Evolutionary conservation across 306 rosid genomes (phyloP).

Genomic region (Lagenaria siceraria): DNA sequence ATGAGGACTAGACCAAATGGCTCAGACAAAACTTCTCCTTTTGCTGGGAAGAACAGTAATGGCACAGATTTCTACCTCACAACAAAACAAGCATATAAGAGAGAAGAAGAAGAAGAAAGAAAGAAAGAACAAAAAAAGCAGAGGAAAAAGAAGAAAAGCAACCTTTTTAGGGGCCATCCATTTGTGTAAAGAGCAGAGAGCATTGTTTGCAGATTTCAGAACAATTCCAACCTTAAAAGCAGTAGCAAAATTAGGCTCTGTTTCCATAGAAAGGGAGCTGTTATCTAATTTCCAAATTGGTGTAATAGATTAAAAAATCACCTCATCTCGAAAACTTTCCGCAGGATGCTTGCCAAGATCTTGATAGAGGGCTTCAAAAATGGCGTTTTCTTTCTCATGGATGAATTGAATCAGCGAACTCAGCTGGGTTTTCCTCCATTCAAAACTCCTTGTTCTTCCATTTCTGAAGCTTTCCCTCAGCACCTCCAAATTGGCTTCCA

Average conservation of each 20-base stretch:
- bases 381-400: conserved; percentile 39
- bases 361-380: conserved; percentile 42
- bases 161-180: conserved; percentile 72
- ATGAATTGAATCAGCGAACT: conserved; percentile 35
- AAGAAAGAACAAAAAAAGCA: no score
- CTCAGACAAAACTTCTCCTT: conserved; percentile 54
- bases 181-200: conserved; percentile 41
- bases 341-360: conserved; percentile 85
- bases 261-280: neutral
- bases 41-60: conserved; percentile 52
- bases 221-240: conserved; percentile 57
- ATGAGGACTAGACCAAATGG: conserved; percentile 84
- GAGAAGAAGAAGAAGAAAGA: neutral
- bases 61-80: conserved; percentile 37
- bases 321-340: conserved; percentile 82
- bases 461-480: conserved; percentile 44
- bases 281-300: neutral
- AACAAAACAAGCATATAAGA: neutral
- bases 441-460: conserved; percentile 41
- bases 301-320: neutral
- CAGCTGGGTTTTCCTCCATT: conserved; percentile 78
- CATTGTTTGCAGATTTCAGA: conserved; percentile 28
- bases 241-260: neutral
- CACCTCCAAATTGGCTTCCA: conserved; percentile 23
- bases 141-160: neutral